phyloP scores from a whole-genome alignment of 2,329 filamentous ascomycete genomes.

The Phialocephala subalpina region DNA sequence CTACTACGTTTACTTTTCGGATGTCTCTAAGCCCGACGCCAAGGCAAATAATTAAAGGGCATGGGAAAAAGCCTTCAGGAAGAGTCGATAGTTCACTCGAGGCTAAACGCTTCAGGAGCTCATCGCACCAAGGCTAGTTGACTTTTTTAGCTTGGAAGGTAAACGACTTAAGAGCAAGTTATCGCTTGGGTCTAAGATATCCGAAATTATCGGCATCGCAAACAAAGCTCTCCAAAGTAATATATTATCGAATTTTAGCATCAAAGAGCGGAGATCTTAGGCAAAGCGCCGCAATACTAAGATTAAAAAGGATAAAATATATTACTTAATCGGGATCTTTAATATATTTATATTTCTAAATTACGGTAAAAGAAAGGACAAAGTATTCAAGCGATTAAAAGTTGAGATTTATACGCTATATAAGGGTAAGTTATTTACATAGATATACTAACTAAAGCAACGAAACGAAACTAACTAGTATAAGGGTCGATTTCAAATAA shows the following conservation, averaged over 20 bases:
- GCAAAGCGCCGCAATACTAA: slow-evolving; percentile 47
- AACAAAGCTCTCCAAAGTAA: slow-evolving; percentile 28
- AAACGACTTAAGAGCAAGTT: slow-evolving; percentile 28
- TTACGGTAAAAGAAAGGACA: slow-evolving; percentile 46
- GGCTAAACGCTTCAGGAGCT: slow-evolving; percentile 16
- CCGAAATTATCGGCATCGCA: slow-evolving; percentile 28
- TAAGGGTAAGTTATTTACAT: slow-evolving; percentile 18
- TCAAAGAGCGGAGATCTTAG: slow-evolving; percentile 52
- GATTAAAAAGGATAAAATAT: slow-evolving; percentile 50
- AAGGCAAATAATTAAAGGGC: slow-evolving; percentile 13
- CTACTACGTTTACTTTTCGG: slow-evolving; percentile 34
- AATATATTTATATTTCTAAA: slow-evolving; percentile 52
- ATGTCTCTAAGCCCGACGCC: slow-evolving; percentile 21
- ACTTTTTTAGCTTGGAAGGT: slow-evolving; percentile 20
- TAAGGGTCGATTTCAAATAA: slow-evolving; percentile 28
- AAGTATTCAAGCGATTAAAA: slow-evolving; percentile 5
- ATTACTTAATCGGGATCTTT: slow-evolving; percentile 54
- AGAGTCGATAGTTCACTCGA: background rate
- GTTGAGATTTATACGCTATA: slow-evolving; percentile 24
- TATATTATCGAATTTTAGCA: slow-evolving; percentile 44
- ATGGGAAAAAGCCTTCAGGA: slow-evolving; percentile 16
- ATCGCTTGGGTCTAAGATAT: slow-evolving; percentile 24
- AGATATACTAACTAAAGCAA: slow-evolving; percentile 23
- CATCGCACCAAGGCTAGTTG: slow-evolving; percentile 27
- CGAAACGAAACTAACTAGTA: slow-evolving; percentile 21